A percentile compares a stretch with the other conserved stretches of the same genome.
phyloP scores from a whole-genome alignment of 2,329 filamentous ascomycete species.

The Cytospora piceicola region DNA sequence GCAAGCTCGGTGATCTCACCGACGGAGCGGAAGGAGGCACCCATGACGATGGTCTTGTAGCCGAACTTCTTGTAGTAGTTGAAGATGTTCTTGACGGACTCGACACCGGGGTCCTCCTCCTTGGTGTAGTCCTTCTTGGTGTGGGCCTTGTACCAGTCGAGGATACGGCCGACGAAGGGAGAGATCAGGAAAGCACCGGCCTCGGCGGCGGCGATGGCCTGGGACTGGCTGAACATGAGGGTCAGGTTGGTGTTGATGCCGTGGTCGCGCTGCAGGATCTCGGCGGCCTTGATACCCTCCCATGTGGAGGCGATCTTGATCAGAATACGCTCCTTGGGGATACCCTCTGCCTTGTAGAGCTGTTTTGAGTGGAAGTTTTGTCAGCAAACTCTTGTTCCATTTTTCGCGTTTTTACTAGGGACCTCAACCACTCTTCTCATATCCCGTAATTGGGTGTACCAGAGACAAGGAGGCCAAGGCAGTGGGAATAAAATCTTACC shows the following conservation, averaged over 20 bases:
- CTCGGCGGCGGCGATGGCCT: slow-evolving; percentile 96
- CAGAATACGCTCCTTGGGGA: slow-evolving; percentile 90
- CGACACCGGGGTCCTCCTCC: slow-evolving; percentile 93
- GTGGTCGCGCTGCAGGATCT: slow-evolving; percentile 95
- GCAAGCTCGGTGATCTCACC: slow-evolving; percentile 98
- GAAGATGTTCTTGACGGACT: slow-evolving; percentile 91
- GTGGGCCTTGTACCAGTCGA: slow-evolving; percentile 98
- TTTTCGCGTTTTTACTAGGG: not conserved
- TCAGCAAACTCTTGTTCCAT: slow-evolving; percentile 16
- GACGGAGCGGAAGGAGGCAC: slow-evolving; percentile 93
- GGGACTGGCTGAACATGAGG: slow-evolving; percentile 94
- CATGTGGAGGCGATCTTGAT: slow-evolving; percentile 99
- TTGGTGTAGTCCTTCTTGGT: slow-evolving; percentile 92
- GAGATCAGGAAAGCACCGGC: slow-evolving; percentile 97
- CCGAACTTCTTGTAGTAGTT: slow-evolving; percentile 99
- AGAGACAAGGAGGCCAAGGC: not conserved
- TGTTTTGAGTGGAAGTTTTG: slow-evolving; percentile 43
- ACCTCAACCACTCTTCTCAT: not conserved
- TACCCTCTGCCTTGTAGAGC: slow-evolving; percentile 93
- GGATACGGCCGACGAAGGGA: slow-evolving; percentile 97
- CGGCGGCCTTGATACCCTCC: slow-evolving; percentile 98
- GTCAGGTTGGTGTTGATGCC: slow-evolving; percentile 98
- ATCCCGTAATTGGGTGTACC: too few relatives aligned
- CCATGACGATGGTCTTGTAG: slow-evolving; percentile 99
- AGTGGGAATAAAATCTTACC: slow-evolving; percentile 54